Evolutionary conservation across 2,329 filamentous ascomycete genomes (phyloP).

Genomic region (Fusarium dimerum): DNA sequence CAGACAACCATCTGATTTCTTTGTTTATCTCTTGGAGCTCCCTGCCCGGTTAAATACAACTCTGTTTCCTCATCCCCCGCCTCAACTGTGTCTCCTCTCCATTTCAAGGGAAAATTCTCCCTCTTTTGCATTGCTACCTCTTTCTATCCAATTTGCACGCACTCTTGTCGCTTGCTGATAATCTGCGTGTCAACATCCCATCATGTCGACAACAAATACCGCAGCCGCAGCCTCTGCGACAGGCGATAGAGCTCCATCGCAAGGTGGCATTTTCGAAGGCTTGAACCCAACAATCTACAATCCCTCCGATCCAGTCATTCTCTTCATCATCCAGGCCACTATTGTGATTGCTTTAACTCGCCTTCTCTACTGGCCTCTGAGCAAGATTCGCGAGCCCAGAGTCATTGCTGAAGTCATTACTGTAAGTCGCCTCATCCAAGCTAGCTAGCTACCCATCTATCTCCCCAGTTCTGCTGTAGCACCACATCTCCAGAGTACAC

Average conservation of each 20-base stretch:
- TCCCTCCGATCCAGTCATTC: constrained; percentile 10
- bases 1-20: too few relatives aligned
- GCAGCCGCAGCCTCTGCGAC: constrained; percentile 2
- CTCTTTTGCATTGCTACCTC: too few relatives aligned
- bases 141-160: too few relatives aligned
- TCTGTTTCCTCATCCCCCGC: too few relatives aligned
- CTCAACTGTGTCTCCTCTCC: too few relatives aligned
- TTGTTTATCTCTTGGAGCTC: too few relatives aligned
- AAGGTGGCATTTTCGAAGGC: constrained; percentile 17
- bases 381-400: constrained; percentile 73
- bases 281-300: constrained; percentile 14
- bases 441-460: background rate
- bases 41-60: too few relatives aligned
- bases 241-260: constrained; percentile 6
- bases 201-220: constrained; percentile 11
- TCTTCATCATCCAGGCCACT: constrained; percentile 19
- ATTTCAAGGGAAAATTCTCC: too few relatives aligned
- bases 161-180: too few relatives aligned
- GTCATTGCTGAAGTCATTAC: constrained; percentile 83
- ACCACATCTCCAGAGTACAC: too few relatives aligned
- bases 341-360: constrained; percentile 12
- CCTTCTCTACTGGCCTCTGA: constrained; percentile 70
- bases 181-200: too few relatives aligned
- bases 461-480: too few relatives aligned
- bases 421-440: background rate